Conservation (phyloP, 306 rosid genomes). For the Abrus precatorius region DNA sequence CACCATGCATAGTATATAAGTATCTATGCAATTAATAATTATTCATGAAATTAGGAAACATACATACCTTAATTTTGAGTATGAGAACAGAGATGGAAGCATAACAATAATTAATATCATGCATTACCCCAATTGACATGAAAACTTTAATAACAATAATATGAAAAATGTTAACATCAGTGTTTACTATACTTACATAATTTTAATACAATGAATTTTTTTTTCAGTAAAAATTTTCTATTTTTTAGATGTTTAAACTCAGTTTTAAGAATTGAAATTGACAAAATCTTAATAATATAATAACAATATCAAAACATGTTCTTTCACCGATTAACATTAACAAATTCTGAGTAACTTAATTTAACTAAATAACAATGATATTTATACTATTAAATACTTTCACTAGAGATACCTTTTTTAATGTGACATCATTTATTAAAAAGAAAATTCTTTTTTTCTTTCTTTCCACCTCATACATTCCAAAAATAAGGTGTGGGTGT, state of each 20-base stretch:
- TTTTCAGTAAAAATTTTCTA: too few species aligned
- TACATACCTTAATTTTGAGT: not conserved
- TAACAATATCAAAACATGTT: not conserved
- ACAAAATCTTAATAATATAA: not conserved
- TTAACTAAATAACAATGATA: too few species aligned
- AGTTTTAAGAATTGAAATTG: too few species aligned
- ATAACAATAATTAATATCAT: not conserved
- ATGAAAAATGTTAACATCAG: not conserved
- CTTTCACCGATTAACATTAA: constrained; percentile 16
- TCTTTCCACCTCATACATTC: too few species aligned
- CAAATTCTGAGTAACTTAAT: not conserved
- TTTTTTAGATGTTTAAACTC: too few species aligned
- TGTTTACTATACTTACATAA: too few species aligned
- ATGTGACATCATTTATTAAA: too few species aligned
- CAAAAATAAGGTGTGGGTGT: too few species aligned
- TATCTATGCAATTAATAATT: not conserved
- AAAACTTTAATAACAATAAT: not conserved
- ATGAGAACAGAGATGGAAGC: not conserved
- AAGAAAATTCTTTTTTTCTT: too few species aligned
- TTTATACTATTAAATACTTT: too few species aligned
- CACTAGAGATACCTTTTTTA: too few species aligned
- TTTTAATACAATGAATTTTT: too few species aligned
- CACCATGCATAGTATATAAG: not conserved
- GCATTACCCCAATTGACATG: not conserved
- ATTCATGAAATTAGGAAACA: not conserved